Conservation (phyloP, 257 asterid species). For the Lithospermum erythrorhizon region DNA sequence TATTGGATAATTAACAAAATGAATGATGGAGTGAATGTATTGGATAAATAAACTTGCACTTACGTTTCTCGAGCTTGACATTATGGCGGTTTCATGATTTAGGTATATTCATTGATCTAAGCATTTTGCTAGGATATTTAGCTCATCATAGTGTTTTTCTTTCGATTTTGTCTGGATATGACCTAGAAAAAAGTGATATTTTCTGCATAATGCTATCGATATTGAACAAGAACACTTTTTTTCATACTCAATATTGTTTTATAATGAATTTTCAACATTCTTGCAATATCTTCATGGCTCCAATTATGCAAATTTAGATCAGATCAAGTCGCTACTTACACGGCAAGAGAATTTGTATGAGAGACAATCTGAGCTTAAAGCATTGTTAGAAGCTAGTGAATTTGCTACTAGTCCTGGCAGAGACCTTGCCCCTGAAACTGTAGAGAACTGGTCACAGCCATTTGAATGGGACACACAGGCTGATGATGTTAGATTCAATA, state of each 20-base stretch:
- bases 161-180: background rate
- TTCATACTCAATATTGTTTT: background rate
- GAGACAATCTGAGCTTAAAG: slow-evolving; percentile 71
- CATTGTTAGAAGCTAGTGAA: slow-evolving; percentile 51
- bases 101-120: too few species aligned
- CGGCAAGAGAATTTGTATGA: slow-evolving; percentile 66
- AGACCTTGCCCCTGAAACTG: slow-evolving; percentile 43
- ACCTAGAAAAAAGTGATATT: background rate
- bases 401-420: slow-evolving; percentile 35
- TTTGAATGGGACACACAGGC: slow-evolving; percentile 82
- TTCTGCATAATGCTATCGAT: background rate
- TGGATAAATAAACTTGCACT: too few species aligned
- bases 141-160: background rate
- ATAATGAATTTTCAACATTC: background rate
- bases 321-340: slow-evolving; percentile 55
- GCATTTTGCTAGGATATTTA: background rate
- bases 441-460: slow-evolving; percentile 63
- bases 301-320: slow-evolving; percentile 40
- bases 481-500: slow-evolving; percentile 75
- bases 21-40: too few species aligned
- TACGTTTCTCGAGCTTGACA: too few species aligned
- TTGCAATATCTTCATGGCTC: slow-evolving; percentile 7
- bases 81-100: background rate
- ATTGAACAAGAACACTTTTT: background rate
- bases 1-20: too few species aligned